Base-by-base conservation (phyloP, 257 asterid genomes). In the Przewalskia tangutica region DNA sequence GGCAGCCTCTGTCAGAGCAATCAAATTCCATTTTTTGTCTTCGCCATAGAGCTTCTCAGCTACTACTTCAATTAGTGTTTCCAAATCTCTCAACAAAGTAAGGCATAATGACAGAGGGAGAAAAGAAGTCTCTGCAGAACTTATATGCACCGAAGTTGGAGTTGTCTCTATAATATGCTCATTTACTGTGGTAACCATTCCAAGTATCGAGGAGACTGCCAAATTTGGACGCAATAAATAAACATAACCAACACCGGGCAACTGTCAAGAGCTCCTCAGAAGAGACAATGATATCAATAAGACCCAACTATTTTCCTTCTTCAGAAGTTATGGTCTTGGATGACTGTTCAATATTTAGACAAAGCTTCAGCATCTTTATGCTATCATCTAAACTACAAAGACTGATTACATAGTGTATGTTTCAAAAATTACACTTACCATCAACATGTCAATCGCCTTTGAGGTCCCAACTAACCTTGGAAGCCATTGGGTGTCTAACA, bases 51-150 rank as follows among this genome's bases (percentile, higher is more conserved):
- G 86, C 77, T 93, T 97, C 75, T 91, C 94, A 12, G 98, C 99
- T 42, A 85, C 94, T 86, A 96, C 99, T 89, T 96, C 98, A 82
- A 96, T 91, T 73, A 96, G 89, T 70, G 98, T 94, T 87, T 96
- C 99, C 91, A 96, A 87, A 89, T 94, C 99, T 87, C 95, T 96
- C 14, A 94, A 93, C 90, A 96, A 70, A 55, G 99, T 94, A 81
- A 94, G 89, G 92, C 91, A 93, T 66, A 96, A 86, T n/a, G 98
- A 89, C 77, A 86, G 89, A 53, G 95, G 97, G 87, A 90, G 90
- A 65, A 94, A 86, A 53, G 94, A 88, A 88, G 93, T 84, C 84
- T 90, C 95, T 18, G 73, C 82, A 54, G 65, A 82, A 80, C 86
- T 90, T 18, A 85, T 63, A 46, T 71, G 88, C 32, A 81, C 77